Evolutionary conservation across 192 early-diverging fungal species (phyloP).

Genomic region (Backusella parvicylindrica): DNA sequence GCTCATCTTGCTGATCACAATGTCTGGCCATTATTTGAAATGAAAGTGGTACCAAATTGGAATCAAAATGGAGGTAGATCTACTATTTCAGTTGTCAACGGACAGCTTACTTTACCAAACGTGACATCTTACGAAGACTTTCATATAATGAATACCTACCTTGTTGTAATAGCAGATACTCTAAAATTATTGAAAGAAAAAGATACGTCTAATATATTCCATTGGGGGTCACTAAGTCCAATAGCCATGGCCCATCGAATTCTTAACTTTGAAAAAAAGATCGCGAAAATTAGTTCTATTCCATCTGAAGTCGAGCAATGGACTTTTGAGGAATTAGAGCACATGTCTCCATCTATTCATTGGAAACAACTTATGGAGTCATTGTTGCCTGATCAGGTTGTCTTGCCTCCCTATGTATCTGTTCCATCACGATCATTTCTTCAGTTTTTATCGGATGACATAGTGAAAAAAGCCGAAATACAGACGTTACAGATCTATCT

Average conservation of each 20-base stretch:
- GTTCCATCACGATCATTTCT: neutral
- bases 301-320: neutral
- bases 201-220: conserved; percentile 14
- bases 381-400: neutral
- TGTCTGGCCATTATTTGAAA: conserved; percentile 43
- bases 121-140: conserved; percentile 58
- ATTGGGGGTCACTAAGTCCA: conserved; percentile 16
- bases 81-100: conserved; percentile 40
- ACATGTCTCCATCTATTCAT: neutral
- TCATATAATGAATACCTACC: conserved; percentile 41
- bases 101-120: conserved; percentile 55
- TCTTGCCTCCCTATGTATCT: conserved; percentile 1
- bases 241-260: conserved; percentile 45
- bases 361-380: conserved; percentile 4
- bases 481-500: conserved; percentile 48
- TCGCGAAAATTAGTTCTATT: conserved; percentile 34
- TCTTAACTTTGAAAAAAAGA: conserved; percentile 53
- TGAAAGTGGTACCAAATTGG: conserved; percentile 46
- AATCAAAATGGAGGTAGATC: conserved; percentile 49
- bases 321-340: conserved; percentile 1
- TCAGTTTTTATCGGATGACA: neutral
- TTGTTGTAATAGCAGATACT: conserved; percentile 42
- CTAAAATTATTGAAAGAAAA: conserved; percentile 32
- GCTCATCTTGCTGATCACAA: neutral
- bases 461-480: conserved; percentile 35